Evolutionary conservation across 2,329 filamentous ascomycete species (phyloP).

Genomic region (Cladosporium halotolerans): DNA sequence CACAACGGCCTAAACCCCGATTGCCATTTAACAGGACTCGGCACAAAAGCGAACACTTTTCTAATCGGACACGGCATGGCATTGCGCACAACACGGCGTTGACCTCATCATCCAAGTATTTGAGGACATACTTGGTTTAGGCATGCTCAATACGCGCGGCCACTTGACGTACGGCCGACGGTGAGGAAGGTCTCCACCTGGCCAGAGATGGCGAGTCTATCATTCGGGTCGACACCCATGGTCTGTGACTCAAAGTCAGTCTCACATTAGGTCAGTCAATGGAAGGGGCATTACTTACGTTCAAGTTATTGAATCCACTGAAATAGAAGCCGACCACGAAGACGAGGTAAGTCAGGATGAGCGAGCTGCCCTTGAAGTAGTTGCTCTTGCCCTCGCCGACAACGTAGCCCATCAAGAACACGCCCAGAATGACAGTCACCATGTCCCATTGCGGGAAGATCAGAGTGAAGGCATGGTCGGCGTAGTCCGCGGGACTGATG

Average conservation of each 20-base stretch:
- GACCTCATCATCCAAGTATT: no score
- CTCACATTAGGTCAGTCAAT: background rate
- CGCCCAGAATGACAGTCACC: slow-evolving; percentile 91
- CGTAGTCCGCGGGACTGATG: slow-evolving; percentile 49
- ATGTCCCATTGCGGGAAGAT: slow-evolving; percentile 99
- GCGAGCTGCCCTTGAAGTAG: slow-evolving; percentile 97
- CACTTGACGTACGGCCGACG: slow-evolving; percentile 33
- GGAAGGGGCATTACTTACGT: slow-evolving; percentile 31
- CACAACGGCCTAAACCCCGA: no score
- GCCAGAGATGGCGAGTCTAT: slow-evolving; percentile 19
- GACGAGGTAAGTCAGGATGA: slow-evolving; percentile 87
- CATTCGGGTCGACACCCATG: slow-evolving; percentile 21
- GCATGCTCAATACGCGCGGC: slow-evolving; percentile 29
- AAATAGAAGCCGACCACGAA: slow-evolving; percentile 90
- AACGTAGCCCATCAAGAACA: slow-evolving; percentile 94
- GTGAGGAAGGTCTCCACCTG: slow-evolving; percentile 33
- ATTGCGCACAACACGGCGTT: no score
- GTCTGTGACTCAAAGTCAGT: slow-evolving; percentile 15
- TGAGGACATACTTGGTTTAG: background rate
- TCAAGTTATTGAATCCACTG: slow-evolving; percentile 56
- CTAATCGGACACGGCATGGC: no score
- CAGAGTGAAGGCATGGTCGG: slow-evolving; percentile 66
- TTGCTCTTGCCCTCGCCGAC: slow-evolving; percentile 99
- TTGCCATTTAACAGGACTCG: no score
- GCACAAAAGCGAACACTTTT: no score